A percentile compares a stretch with the other conserved stretches of the same genome.
phyloP scores from a whole-genome alignment of 2,329 filamentous ascomycete species.

The Aspergillus pseudoviridinutans region DNA sequence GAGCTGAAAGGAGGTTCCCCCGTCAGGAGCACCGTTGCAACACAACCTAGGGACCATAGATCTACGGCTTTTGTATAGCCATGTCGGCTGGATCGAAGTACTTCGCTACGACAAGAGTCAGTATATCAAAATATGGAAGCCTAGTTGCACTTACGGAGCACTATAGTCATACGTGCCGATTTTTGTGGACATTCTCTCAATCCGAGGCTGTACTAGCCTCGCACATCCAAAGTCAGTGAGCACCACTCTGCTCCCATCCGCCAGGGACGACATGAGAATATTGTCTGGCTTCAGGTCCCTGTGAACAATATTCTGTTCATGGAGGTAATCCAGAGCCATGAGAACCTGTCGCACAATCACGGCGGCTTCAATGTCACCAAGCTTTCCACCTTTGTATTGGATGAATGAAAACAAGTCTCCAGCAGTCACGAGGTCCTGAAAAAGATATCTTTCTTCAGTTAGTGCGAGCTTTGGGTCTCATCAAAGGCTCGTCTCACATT shows the following conservation, averaged over 20 bases:
- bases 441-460: conserved; percentile 50
- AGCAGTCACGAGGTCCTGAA: conserved; percentile 57
- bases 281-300: conserved; percentile 63
- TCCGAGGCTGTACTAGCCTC: conserved; percentile 27
- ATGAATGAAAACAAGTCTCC: conserved; percentile 61
- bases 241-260: conserved; percentile 50
- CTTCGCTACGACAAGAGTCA: conserved; percentile 18
- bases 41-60: conserved; percentile 59
- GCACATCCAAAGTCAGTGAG: conserved; percentile 61
- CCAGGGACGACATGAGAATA: conserved; percentile 55
- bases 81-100: conserved; percentile 14
- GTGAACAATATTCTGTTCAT: conserved; percentile 54
- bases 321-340: conserved; percentile 56
- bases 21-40: conserved; percentile 51
- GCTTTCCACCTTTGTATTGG: conserved; percentile 44
- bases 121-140: not conserved
- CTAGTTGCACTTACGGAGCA: conserved; percentile 50
- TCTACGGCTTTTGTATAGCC: conserved; percentile 59
- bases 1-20: conserved; percentile 47
- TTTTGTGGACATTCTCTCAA: conserved; percentile 49
- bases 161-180: conserved; percentile 56
- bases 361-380: conserved; percentile 50
- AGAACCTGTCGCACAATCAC: conserved; percentile 54
- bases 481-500: conserved; percentile 36
- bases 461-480: conserved; percentile 4